A percentile compares a stretch with the other conserved stretches of the same genome.
These are phyloP conservation scores for Cochlearia excelsa DNA, from an alignment of 345 rosid species.

Conservation along the genomic window DNA sequence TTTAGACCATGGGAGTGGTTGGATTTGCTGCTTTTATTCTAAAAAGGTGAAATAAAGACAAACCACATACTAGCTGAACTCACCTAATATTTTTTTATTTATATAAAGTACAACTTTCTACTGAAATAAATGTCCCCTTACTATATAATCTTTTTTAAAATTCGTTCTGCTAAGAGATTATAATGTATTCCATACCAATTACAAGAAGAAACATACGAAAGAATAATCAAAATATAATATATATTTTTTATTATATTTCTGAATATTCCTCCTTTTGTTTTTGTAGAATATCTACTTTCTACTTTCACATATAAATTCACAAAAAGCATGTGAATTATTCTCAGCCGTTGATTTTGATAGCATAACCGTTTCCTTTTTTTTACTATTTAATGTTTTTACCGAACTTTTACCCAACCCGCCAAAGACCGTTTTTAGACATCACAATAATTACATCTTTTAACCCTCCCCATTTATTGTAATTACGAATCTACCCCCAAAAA, in stretches of 20 bases:
- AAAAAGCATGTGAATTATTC: conserved; percentile 20
- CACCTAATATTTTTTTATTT: conserved; percentile 12
- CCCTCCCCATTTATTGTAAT: conserved; percentile 30
- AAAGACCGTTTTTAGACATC: conserved; percentile 41
- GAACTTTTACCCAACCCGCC: conserved; percentile 41
- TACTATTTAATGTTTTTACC: conserved; percentile 32
- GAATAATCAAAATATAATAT: conserved; percentile 19
- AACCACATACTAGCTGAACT: conserved; percentile 32
- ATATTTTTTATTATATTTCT: too few species aligned
- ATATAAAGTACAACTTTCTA: conserved; percentile 29
- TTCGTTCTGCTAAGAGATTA: conserved; percentile 25
- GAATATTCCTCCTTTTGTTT: conserved; percentile 17
- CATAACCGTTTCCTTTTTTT: conserved; percentile 32
- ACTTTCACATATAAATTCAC: neutral
- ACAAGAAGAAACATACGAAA: conserved; percentile 37
- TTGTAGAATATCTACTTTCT: conserved; percentile 19
- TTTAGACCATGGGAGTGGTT: conserved; percentile 36
- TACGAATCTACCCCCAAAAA: conserved; percentile 30
- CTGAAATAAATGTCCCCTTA: conserved; percentile 36
- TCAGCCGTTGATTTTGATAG: conserved; percentile 28
- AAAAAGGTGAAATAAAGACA: conserved; percentile 41
- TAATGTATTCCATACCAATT: conserved; percentile 21
- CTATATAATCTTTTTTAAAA: conserved; percentile 15
- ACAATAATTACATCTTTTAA: conserved; percentile 53
- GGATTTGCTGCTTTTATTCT: conserved; percentile 43